Evolutionary conservation across 352 stramenopile genomes (phyloP), one percentile per base, ranked within the genome.

Genomic region (Phytophthora fragariaefolia): DNA sequence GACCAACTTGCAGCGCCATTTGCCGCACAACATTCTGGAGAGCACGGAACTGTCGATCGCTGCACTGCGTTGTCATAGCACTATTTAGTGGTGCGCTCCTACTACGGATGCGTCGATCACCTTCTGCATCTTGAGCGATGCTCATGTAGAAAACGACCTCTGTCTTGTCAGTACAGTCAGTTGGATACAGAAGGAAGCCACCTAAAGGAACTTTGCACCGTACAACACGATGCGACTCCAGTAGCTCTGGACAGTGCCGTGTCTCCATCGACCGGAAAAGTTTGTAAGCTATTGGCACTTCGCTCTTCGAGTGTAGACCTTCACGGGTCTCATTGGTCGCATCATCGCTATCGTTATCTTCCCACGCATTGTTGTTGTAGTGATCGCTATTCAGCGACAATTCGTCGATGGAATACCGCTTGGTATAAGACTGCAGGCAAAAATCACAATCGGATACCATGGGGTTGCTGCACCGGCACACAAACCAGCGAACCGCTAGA

Each of bases 131-230:
- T 2, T 76, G 75, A 2, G 61, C 60, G 26, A 91, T 61, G 24
- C 72, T 89, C 72, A 91, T 82, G 64, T 82, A 91, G 61, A 92
- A 95, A 9, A 95, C 80, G n/a, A 93, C 84, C 30, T 90, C 80
- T 7, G 83, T 93, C 24, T 72, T 66, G 23, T 93, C 82, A 32
- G 66, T 73, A 42, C 73, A 63, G 54, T 87, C 70, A 9, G 83
- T 92, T 6, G 77, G 71, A 52, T 92, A 95, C 24, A 93, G 66
- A 13, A 92, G 66, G 47, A 89, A 92, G 5, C 87, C 87, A 0
- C 80, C 80, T 13, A 95, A 66, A 9, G 84, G 87, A n/a, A 87
- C 66, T 6, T 79, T 68, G 42, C 72, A 77, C 6, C 86, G 86
- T 42, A 87, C 69, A 17, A 95, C 73, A 4, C 83, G 80, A 26